Evolutionary conservation across 352 stramenopile species (phyloP), one percentile per base, ranked within the genome.

Genomic region (Phytophthora uliginosa): DNA sequence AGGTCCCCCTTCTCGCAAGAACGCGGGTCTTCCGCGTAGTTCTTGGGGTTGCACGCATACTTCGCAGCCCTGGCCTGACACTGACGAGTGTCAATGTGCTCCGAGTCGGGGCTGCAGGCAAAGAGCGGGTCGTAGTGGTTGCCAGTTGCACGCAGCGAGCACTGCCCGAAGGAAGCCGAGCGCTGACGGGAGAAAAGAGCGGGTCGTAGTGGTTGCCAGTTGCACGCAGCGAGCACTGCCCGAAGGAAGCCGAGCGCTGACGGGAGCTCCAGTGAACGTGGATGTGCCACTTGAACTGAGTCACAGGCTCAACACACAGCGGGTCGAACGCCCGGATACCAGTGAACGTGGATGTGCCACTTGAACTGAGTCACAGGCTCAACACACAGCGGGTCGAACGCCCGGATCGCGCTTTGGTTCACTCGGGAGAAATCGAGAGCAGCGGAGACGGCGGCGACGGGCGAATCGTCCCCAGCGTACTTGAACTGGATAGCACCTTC

Each of bases 71-170:
- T 76, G n/a, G 62, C 7, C 26, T 60, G 50, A 45, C 81, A 89
- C 42, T 77, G 63, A 55, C 42, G 53, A 18, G 76, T 68, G 22
- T 55, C 71, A 1, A 69, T 68, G 45, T 76, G 74, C 61, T 89
- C 77, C 15, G 83, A 91, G 61, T 78, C 74, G 15, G 81, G 70
- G 0, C 81, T 79, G 45, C 83, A 89, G 0, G 83, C 79, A 17
- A 77, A 83, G 17, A 82, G 62, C 18, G 81, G 83, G 63, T 90
- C 83, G 51, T 86, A 90, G 72, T 88, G 83, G 66, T 89, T 88
- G 45, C 74, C 78, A 4, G 79, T 79, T 12, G 61, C 59, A 38
- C n/a, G 52, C 28, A 82, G 55, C 1, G 61, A 63, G 61, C 83
- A 90, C n/a, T 83, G 69, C 0, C n/a, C 40, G 34, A 86, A 69